Conservation (phyloP, 1,284 basidiomycete genomes). For the Athelia sp. region DNA sequence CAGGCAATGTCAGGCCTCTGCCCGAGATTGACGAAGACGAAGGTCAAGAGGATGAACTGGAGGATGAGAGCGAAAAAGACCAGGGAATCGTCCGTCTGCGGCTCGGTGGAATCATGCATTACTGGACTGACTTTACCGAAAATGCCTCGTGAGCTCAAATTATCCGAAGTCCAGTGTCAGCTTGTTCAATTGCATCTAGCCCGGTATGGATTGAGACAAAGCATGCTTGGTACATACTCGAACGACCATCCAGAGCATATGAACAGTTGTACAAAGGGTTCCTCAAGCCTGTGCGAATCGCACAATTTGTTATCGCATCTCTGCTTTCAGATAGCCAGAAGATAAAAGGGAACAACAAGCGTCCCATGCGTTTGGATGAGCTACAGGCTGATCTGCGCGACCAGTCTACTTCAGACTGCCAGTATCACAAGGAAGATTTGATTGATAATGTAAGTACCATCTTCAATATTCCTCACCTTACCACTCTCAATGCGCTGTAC, state of each 20-base stretch:
- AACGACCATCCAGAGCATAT: conserved; percentile 42
- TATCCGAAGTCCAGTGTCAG: conserved; percentile 2
- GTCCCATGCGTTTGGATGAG: no score
- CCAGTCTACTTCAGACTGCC: no score
- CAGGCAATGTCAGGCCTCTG: conserved; percentile 28
- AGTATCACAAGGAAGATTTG: no score
- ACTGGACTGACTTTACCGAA: conserved; percentile 30
- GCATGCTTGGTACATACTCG: conserved; percentile 56
- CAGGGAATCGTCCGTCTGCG: conserved; percentile 23
- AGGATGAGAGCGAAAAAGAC: conserved; percentile 11
- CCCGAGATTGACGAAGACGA: conserved; percentile 38
- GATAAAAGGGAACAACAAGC: no score
- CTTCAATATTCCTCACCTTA: no score
- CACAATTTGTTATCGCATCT: conserved; percentile 42
- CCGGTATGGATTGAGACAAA: conserved; percentile 57
- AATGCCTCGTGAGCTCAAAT: conserved; percentile 30
- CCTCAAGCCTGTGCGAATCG: conserved; percentile 41
- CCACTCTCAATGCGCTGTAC: no score
- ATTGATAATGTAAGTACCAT: no score
- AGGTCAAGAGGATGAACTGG: conserved; percentile 35
- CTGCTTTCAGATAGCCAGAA: no score
- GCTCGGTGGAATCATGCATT: conserved; percentile 26
- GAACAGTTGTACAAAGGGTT: conserved; percentile 39
- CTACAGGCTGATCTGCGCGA: no score
- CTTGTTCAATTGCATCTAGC: conserved; percentile 26